A percentile compares a stretch with the other conserved stretches of the same genome.
Conservation (phyloP, 2,329 filamentous ascomycete genomes). For the Tolypocladium pustulatum region DNA sequence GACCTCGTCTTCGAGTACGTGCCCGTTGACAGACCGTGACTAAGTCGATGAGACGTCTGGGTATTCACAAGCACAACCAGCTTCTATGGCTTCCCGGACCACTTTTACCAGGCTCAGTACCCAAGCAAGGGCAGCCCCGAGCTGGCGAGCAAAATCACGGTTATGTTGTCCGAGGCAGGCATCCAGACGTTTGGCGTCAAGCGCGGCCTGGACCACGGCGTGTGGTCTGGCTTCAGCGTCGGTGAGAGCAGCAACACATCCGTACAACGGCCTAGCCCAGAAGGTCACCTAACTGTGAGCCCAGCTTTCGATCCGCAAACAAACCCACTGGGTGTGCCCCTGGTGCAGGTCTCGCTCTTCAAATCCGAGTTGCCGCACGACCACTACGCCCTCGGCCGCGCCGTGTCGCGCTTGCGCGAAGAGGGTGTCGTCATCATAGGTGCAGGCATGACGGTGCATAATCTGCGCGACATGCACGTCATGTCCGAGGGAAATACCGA, state of each 20-base stretch:
- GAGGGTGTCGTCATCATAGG: constrained; percentile 58
- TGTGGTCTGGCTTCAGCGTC: constrained; percentile 58
- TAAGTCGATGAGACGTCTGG: not conserved
- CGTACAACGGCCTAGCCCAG: not conserved
- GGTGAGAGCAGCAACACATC: constrained; percentile 6
- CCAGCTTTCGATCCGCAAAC: constrained; percentile 47
- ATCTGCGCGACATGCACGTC: constrained; percentile 41
- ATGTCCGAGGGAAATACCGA: constrained; percentile 23
- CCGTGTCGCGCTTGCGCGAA: constrained; percentile 54
- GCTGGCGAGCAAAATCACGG: constrained; percentile 48
- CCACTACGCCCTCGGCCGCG: constrained; percentile 59
- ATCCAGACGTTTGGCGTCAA: constrained; percentile 49
- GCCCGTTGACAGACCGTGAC: not conserved
- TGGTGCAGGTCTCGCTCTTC: constrained; percentile 66
- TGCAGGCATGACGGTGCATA: constrained; percentile 68
- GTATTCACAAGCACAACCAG: constrained; percentile 20
- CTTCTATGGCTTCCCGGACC: constrained; percentile 61
- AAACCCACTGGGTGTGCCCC: constrained; percentile 54
- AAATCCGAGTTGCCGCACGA: constrained; percentile 50
- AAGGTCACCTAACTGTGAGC: not conserved
- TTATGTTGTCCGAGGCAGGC: constrained; percentile 41
- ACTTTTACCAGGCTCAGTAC: constrained; percentile 59
- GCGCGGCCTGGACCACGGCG: constrained; percentile 64
- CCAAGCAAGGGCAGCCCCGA: constrained; percentile 51
- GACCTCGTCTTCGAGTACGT: constrained; percentile 58